These are phyloP conservation scores for Hyparrhenia diplandra DNA, from an alignment of 176 grass and related monocot species.

Conservation along the genomic window DNA sequence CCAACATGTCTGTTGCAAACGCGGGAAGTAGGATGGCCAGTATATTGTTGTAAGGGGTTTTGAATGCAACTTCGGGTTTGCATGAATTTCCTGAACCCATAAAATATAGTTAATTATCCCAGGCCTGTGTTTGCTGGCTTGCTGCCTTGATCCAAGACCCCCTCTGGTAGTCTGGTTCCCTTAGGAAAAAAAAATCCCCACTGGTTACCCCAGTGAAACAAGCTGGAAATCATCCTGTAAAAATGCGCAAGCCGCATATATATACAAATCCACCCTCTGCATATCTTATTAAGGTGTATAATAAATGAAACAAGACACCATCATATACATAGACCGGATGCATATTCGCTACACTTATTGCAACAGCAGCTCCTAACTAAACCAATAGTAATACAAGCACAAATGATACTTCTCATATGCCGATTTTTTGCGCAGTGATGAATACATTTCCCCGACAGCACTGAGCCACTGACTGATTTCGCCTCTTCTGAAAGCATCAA, in stretches of 20 bases:
- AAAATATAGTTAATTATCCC: background rate
- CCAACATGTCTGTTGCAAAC: too few relatives aligned
- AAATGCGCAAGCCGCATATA: background rate
- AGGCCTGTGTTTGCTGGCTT: background rate
- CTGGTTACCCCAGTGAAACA: background rate
- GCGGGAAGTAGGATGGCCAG: too few relatives aligned
- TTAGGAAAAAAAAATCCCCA: too few relatives aligned
- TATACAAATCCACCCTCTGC: background rate
- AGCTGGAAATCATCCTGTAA: background rate
- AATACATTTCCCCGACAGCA: background rate
- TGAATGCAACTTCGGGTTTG: background rate
- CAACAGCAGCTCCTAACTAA: background rate
- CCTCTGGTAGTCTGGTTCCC: too few relatives aligned
- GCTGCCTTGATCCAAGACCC: background rate
- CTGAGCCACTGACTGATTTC: background rate
- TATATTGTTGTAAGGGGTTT: too few relatives aligned
- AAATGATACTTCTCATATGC: background rate
- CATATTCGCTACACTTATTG: background rate
- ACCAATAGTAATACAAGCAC: slow-evolving; percentile 2
- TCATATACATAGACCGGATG: background rate
- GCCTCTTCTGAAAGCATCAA: background rate
- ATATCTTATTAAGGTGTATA: slow-evolving; percentile 3
- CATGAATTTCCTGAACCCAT: background rate
- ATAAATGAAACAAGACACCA: background rate
- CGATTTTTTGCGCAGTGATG: background rate